These are phyloP conservation scores for Leishmania mexicana DNA, from an alignment of 208 protist species.

Conservation along the genomic window DNA sequence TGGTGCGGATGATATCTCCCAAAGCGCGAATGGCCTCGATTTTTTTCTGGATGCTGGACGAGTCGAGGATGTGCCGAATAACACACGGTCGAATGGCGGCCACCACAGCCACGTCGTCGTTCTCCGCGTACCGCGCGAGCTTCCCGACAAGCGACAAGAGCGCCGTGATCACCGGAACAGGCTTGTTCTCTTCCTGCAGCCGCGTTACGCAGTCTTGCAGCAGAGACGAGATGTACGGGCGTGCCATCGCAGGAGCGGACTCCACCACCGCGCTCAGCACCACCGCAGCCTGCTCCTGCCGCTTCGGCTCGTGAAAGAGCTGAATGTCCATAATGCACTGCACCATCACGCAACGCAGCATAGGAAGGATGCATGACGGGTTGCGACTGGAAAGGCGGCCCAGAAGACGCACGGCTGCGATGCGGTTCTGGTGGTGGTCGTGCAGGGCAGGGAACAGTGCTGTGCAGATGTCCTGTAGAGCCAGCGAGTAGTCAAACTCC, in stretches of 20 bases:
- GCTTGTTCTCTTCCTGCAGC: conserved; percentile 58
- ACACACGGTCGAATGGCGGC: conserved; percentile 68
- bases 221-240: conserved; percentile 83
- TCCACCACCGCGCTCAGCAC: conserved; percentile 84
- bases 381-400: conserved; percentile 82
- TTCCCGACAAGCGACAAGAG: conserved; percentile 85
- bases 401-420: conserved; percentile 80
- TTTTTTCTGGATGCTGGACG: conserved; percentile 82
- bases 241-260: conserved; percentile 74
- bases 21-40: conserved; percentile 84
- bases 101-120: conserved; percentile 73
- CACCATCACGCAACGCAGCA: conserved; percentile 83
- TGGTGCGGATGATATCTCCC: conserved; percentile 88
- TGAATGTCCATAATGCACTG: conserved; percentile 86
- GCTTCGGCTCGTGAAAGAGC: conserved; percentile 78
- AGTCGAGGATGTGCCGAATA: conserved; percentile 82
- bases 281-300: conserved; percentile 77
- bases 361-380: conserved; percentile 77
- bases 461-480: conserved; percentile 73
- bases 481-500: conserved; percentile 77
- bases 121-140: conserved; percentile 81
- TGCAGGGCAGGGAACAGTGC: conserved; percentile 81
- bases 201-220: conserved; percentile 70
- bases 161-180: conserved; percentile 61
- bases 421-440: conserved; percentile 87